Evolutionary conservation across 176 grass and related monocot genomes (phyloP), one percentile per base, ranked within the genome.

Genomic region (Carex littledalei): DNA sequence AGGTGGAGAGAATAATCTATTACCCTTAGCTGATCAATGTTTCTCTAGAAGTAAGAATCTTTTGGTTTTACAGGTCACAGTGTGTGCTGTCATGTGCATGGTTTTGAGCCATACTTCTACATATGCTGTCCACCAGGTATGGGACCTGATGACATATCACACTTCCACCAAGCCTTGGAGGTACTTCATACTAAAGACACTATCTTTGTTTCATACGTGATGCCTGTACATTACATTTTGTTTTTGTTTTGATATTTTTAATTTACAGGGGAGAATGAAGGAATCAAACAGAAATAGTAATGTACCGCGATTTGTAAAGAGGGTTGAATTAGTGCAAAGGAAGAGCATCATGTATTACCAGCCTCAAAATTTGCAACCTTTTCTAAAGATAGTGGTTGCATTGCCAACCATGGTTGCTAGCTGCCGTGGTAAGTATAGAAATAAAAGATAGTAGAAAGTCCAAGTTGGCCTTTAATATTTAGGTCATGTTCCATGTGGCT

Each of bases 271-370:
- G 47, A 94, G 84, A 86, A 98, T 98, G 96, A 98, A 86, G 81
- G 96, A 98, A 21, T 98, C 96, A 78, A 98, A 95, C 90, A 95
- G 96, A 85, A 98, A 54, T 66, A 95, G 85, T 86, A 98, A 94
- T 84, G 93, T 98, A 71, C 89, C 64, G 84, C 95, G 91, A 83
- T 94, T 98, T 22, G 87, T 98, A 84, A 95, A 90, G 91, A 88
- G 91, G 81, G 75, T 98, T 84, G 96, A 98, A 56, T 88, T 92
- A 79, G 16, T 95, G 86, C 96, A 95, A 89, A 95, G 91, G 85
- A 92, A 98, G 87, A 98, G 91, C 89, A 95, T 95, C 83, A 98
- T 98, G 96, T 92, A 95, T 89, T 98, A 95, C 81, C 96, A 98
- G 86, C 85, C 82, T 21, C 88, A 88, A 18, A 84, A 87, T 58